Conservation (phyloP, 1,139 yeast species). For the Pichia sp. region DNA sequence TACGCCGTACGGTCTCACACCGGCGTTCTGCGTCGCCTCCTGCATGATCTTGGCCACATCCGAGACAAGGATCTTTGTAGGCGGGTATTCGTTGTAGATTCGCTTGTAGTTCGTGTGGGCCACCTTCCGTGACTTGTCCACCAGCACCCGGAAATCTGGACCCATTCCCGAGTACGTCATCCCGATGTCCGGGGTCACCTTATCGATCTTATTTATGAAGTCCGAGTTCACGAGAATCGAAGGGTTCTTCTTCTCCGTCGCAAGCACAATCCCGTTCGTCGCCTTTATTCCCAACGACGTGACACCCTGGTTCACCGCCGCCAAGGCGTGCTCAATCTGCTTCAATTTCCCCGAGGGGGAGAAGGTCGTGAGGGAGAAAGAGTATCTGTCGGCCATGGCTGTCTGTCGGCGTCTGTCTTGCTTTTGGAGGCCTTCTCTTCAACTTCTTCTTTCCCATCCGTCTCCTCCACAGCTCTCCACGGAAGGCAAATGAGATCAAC, state of each 20-base stretch:
- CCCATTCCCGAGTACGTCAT: slow-evolving; percentile 99
- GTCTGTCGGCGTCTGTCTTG: background rate
- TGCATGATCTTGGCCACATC: slow-evolving; percentile 97
- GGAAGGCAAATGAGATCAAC: slow-evolving; percentile 2
- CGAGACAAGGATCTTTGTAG: slow-evolving; percentile 88
- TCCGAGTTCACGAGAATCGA: slow-evolving; percentile 75
- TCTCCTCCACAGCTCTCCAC: background rate
- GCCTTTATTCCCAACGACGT: slow-evolving; percentile 96
- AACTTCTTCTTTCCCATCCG: background rate
- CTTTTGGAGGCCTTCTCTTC: background rate
- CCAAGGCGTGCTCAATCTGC: slow-evolving; percentile 95
- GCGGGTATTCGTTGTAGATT: slow-evolving; percentile 93
- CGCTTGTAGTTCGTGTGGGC: slow-evolving; percentile 93
- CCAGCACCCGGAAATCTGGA: slow-evolving; percentile 93
- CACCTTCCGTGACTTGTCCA: slow-evolving; percentile 87
- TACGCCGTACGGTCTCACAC: slow-evolving; percentile 97
- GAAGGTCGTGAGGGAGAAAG: slow-evolving; percentile 67
- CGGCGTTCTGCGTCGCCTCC: slow-evolving; percentile 97
- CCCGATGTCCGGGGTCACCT: slow-evolving; percentile 92
- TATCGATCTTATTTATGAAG: slow-evolving; percentile 71
- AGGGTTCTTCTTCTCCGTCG: slow-evolving; percentile 89
- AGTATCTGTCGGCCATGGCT: slow-evolving; percentile 92
- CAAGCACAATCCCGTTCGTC: slow-evolving; percentile 92
- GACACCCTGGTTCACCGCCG: slow-evolving; percentile 97
- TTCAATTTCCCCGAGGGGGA: slow-evolving; percentile 78